Conservation (phyloP, 2,329 filamentous ascomycete species). For the Colletotrichum spinosum region DNA sequence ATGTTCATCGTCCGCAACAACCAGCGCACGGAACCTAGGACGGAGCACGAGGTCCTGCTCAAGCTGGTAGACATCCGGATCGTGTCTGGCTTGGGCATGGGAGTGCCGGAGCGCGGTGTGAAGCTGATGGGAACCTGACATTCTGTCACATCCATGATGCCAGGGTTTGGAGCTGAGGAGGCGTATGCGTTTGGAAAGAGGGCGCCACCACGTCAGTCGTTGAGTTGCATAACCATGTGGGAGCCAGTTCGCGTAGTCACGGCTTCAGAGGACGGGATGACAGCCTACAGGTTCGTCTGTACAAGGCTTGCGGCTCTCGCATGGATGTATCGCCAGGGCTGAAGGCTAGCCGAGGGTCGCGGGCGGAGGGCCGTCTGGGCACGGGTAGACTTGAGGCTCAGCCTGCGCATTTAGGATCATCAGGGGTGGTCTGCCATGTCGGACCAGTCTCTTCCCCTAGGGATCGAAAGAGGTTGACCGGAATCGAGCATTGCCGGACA, state of each 20-base stretch:
- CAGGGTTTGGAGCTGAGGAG: background rate
- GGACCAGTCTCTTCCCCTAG: conserved; percentile 3
- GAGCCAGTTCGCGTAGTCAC: background rate
- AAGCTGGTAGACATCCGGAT: conserved; percentile 4
- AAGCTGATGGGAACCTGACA: conserved; percentile 5
- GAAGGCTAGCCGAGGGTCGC: conserved; percentile 1
- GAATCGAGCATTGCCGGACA: conserved; percentile 25
- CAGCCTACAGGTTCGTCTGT: conserved; percentile 24
- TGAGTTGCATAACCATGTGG: conserved; percentile 2
- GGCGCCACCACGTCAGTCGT: background rate
- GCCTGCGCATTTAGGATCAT: conserved; percentile 4
- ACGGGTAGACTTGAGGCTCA: conserved; percentile 15
- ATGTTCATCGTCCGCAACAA: conserved; percentile 22
- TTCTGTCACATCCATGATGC: conserved; percentile 18
- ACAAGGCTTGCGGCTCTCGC: conserved; percentile 36
- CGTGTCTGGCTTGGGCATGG: conserved; percentile 22
- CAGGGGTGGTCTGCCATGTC: conserved; percentile 14
- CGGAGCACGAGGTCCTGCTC: background rate
- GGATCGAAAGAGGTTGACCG: conserved; percentile 20
- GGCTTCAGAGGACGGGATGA: conserved; percentile 26
- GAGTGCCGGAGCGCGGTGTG: conserved; percentile 25
- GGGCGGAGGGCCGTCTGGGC: background rate
- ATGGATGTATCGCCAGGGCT: conserved; percentile 33
- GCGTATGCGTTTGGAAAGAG: background rate
- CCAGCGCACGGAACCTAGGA: conserved; percentile 29